Conservation (phyloP, 345 rosid species). For the Chamaenerion angustifolium region DNA sequence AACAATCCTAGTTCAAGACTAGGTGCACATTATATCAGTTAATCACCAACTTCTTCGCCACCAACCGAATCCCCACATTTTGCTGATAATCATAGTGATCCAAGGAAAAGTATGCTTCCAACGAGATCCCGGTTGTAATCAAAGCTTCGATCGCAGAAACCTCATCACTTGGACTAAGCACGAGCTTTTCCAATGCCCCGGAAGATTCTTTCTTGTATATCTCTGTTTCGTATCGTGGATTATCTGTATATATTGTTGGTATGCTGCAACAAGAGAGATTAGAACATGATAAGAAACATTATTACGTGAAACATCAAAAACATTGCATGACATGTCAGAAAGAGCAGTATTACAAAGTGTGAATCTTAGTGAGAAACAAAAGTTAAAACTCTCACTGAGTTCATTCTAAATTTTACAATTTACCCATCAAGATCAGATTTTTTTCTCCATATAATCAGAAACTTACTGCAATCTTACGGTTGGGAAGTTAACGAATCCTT, state of each 20-base stretch:
- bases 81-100: conserved; percentile 67
- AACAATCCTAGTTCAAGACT: too few species aligned
- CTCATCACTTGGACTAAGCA: conserved; percentile 25
- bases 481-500: conserved; percentile 25
- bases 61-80: conserved; percentile 57
- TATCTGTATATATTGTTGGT: conserved; percentile 33
- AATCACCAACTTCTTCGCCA: conserved; percentile 47
- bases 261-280: conserved; percentile 30
- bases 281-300: not conserved
- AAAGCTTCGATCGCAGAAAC: conserved; percentile 33
- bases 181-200: conserved; percentile 38
- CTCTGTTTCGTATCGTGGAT: conserved; percentile 40
- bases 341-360: too few species aligned
- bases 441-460: not conserved
- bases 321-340: too few species aligned
- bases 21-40: conserved; percentile 2
- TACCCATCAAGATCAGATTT: not conserved
- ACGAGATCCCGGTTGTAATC: conserved; percentile 25
- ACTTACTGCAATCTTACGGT: conserved; percentile 68
- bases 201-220: conserved; percentile 49
- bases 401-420: too few species aligned
- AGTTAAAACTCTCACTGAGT: too few species aligned
- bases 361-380: too few species aligned
- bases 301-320: too few species aligned
- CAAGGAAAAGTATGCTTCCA: conserved; percentile 58